phyloP scores from a whole-genome alignment of 306 rosid genomes.

The Medicago truncatula region DNA sequence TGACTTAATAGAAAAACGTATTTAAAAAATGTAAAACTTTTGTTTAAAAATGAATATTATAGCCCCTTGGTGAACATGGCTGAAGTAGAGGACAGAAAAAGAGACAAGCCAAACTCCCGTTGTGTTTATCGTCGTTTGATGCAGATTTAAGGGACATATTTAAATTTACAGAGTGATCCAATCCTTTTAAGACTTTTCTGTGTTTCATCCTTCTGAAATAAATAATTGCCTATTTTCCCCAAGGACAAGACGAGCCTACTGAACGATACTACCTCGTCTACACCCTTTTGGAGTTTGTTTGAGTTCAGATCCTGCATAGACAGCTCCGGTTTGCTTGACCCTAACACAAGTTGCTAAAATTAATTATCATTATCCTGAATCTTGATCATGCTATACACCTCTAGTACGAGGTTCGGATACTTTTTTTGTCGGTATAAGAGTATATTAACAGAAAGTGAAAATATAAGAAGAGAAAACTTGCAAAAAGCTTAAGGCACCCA shows the following conservation, averaged over 20 bases:
- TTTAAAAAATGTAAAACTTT: too few relatives aligned
- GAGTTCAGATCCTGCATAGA: conserved; percentile 20
- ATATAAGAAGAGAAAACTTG: conserved; percentile 3
- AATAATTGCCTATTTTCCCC: conserved; percentile 6
- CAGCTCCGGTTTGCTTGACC: conserved; percentile 15
- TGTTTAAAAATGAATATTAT: too few relatives aligned
- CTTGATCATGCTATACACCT: conserved; percentile 27
- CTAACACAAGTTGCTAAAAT: conserved; percentile 16
- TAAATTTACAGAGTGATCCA: conserved; percentile 36
- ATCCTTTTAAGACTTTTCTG: conserved; percentile 24
- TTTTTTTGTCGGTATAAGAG: not conserved
- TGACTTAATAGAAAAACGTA: too few relatives aligned
- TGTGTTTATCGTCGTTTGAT: conserved; percentile 8
- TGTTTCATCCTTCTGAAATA: not conserved
- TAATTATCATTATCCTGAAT: not conserved
- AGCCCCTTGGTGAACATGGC: conserved; percentile 8
- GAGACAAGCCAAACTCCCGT: not conserved
- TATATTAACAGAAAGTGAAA: not conserved
- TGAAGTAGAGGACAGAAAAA: conserved; percentile 47
- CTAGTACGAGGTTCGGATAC: conserved; percentile 22
- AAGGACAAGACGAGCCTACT: not conserved
- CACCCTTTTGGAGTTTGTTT: conserved; percentile 8
- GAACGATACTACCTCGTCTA: conserved; percentile 23
- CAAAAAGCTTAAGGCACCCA: not conserved
- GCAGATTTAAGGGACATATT: conserved; percentile 39